A percentile compares a stretch with the other conserved stretches of the same genome.
Evolutionary conservation across 2,329 filamentous ascomycete species (phyloP).

Genomic region (Exophiala aquamarina): DNA sequence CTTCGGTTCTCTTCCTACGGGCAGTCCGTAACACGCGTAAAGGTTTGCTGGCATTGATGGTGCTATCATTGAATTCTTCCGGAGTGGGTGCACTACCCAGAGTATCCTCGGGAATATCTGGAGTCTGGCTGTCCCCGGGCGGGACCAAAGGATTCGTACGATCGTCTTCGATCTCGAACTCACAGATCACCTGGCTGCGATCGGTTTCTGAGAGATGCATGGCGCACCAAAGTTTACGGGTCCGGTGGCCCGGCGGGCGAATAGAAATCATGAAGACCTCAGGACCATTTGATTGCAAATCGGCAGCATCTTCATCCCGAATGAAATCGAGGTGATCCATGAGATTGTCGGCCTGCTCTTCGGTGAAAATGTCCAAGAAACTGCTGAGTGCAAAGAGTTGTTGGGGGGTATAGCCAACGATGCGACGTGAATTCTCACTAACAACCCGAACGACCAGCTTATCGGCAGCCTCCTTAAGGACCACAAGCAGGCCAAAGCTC

Average conservation of each 20-base stretch:
- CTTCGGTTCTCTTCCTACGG: constrained; percentile 72
- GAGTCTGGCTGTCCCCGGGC: constrained; percentile 54
- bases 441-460: constrained; percentile 69
- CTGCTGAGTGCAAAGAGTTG: constrained; percentile 72
- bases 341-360: constrained; percentile 81
- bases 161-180: constrained; percentile 86
- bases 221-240: constrained; percentile 79
- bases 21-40: constrained; percentile 75
- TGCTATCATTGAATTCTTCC: constrained; percentile 75
- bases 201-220: constrained; percentile 72
- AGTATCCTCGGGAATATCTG: constrained; percentile 70
- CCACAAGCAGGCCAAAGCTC: constrained; percentile 74
- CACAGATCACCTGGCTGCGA: constrained; percentile 74
- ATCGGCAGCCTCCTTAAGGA: constrained; percentile 71
- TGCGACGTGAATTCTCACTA: constrained; percentile 74
- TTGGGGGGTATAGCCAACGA: constrained; percentile 75
- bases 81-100: constrained; percentile 69
- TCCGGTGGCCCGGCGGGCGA: constrained; percentile 54
- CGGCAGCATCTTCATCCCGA: constrained; percentile 70
- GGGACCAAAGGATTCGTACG: constrained; percentile 66
- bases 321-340: constrained; percentile 88
- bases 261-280: constrained; percentile 83
- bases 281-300: constrained; percentile 72
- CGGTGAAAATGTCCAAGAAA: constrained; percentile 79
- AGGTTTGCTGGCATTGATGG: constrained; percentile 71